Conservation (phyloP, 495 filamentous ascomycete genomes). For the Cladorrhinum samala region DNA sequence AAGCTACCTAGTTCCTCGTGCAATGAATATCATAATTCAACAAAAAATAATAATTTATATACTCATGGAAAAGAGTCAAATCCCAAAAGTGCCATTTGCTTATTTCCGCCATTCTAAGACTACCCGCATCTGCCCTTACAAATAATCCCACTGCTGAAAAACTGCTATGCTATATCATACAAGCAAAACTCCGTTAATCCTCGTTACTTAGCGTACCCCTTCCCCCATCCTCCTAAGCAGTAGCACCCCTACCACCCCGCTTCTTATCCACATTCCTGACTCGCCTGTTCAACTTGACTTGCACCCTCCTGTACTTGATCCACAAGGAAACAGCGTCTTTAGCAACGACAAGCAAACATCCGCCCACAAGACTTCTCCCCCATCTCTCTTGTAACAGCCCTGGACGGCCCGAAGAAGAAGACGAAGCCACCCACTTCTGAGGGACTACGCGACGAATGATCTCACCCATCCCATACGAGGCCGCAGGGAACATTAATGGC, state of each 20-base stretch:
- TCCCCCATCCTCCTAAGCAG: neutral
- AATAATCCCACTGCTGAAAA: too few species aligned
- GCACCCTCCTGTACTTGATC: slow-evolving; percentile 64
- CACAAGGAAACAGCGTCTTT: slow-evolving; percentile 72
- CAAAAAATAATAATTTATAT: too few species aligned
- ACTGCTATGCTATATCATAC: too few species aligned
- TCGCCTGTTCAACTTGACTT: slow-evolving; percentile 58
- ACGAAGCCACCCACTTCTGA: neutral
- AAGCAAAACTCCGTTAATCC: too few species aligned
- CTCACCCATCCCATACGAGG: neutral
- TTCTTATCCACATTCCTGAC: slow-evolving; percentile 51
- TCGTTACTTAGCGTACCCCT: neutral
- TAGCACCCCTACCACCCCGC: neutral
- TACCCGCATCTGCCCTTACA: too few species aligned
- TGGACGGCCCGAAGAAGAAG: slow-evolving; percentile 26
- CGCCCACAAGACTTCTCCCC: slow-evolving; percentile 74
- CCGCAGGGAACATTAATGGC: neutral
- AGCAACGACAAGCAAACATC: slow-evolving; percentile 71
- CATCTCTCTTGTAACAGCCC: slow-evolving; percentile 69
- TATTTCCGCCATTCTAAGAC: too few species aligned
- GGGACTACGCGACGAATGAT: neutral
- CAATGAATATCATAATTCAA: too few species aligned
- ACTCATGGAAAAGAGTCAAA: too few species aligned
- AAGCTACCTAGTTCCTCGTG: too few species aligned
- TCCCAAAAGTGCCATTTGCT: too few species aligned